Evolutionary conservation across 257 asterid species (phyloP).

Genomic region (Ilex aquifolium): DNA sequence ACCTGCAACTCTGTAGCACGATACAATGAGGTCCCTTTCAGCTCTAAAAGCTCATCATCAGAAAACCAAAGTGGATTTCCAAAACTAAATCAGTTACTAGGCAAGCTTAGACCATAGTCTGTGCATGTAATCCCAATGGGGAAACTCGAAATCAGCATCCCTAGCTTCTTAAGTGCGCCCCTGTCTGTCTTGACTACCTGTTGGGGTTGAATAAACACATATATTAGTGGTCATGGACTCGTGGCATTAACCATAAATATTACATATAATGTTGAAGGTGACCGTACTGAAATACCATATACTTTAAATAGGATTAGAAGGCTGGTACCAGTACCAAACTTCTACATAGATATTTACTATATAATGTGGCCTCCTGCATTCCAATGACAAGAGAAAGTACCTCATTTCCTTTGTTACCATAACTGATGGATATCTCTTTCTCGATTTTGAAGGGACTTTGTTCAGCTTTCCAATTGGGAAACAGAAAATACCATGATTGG

Average conservation of each 20-base stretch:
- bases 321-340: background rate
- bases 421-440: slow-evolving; percentile 83
- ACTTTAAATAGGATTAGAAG: background rate
- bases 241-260: too few relatives aligned
- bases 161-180: too few relatives aligned
- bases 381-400: slow-evolving; percentile 29
- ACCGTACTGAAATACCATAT: background rate
- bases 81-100: background rate
- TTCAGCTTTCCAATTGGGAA: slow-evolving; percentile 40
- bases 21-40: slow-evolving; percentile 79
- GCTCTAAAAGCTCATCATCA: slow-evolving; percentile 73
- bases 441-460: slow-evolving; percentile 32
- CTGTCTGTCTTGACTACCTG: too few relatives aligned
- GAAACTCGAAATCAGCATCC: too few relatives aligned
- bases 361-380: slow-evolving; percentile 7
- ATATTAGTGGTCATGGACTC: too few relatives aligned
- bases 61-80: slow-evolving; percentile 90
- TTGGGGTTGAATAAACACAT: too few relatives aligned
- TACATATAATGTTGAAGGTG: too few relatives aligned
- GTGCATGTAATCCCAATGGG: too few relatives aligned
- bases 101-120: too few relatives aligned
- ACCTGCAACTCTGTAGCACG: slow-evolving; percentile 86
- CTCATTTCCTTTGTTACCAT: slow-evolving; percentile 97
- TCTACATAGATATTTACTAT: background rate
- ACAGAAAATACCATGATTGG: slow-evolving; percentile 12